phyloP scores from a whole-genome alignment of 371 early-diverging fungal genomes.

The Mortierella sp. region DNA sequence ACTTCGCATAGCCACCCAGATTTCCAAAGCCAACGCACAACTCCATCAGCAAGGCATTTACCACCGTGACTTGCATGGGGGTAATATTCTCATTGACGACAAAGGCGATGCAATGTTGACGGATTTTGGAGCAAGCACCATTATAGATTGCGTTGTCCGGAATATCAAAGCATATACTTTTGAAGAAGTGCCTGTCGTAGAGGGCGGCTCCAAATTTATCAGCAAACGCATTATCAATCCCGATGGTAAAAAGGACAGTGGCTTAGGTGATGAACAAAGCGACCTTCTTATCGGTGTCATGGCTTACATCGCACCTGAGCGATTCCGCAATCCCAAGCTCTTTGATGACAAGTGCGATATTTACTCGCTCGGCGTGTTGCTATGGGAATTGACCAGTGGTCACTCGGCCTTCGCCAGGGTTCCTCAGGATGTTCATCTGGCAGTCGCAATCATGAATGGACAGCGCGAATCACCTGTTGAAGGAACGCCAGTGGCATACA shows the following conservation, averaged over 20 bases:
- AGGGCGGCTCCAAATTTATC: conserved; percentile 27
- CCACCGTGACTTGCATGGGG: conserved; percentile 52
- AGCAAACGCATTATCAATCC: conserved; percentile 24
- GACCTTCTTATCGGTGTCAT: conserved; percentile 32
- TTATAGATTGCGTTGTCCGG: conserved; percentile 23
- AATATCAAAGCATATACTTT: conserved; percentile 30
- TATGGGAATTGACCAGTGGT: conserved; percentile 57
- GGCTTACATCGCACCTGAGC: conserved; percentile 58
- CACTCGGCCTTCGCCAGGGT: conserved; percentile 37
- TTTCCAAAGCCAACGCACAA: conserved; percentile 33
- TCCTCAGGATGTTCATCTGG: conserved; percentile 44
- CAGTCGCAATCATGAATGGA: conserved; percentile 45
- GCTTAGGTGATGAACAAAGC: conserved; percentile 6
- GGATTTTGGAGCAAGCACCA: conserved; percentile 51
- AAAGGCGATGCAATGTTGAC: conserved; percentile 53
- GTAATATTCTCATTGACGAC: conserved; percentile 54
- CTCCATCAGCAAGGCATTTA: conserved; percentile 21
- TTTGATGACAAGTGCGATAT: conserved; percentile 57
- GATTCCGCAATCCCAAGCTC: conserved; percentile 39
- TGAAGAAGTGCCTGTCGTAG: not conserved
- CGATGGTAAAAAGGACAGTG: not conserved
- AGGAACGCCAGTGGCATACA: conserved; percentile 47
- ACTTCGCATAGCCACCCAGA: conserved; percentile 40
- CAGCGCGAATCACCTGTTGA: conserved; percentile 47
- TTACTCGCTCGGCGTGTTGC: conserved; percentile 56